These are phyloP conservation scores for Pythium utonaiense DNA, from an alignment of 352 stramenopile genomes.

Conservation along the genomic window DNA sequence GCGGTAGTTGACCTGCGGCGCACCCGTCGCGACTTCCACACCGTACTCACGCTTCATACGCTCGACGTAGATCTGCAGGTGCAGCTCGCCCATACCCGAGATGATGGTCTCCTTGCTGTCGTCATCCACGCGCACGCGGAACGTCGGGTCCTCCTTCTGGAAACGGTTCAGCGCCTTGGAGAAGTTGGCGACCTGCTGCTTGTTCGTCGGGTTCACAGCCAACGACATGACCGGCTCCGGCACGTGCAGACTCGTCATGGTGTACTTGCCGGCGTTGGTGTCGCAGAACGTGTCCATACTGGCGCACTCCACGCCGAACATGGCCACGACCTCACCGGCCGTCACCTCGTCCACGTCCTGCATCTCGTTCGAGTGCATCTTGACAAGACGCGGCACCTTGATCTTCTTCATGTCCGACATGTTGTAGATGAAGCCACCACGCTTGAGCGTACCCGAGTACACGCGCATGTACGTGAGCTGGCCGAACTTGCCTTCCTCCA, in stretches of 20 bases:
- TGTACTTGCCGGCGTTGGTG: conserved; percentile 86
- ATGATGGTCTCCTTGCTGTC: conserved; percentile 99
- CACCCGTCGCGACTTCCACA: conserved; percentile 88
- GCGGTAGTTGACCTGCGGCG: conserved; percentile 98
- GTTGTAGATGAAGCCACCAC: conserved; percentile 85
- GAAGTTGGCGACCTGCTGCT: conserved; percentile 94
- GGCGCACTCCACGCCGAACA: conserved; percentile 99
- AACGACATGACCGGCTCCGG: conserved; percentile 98
- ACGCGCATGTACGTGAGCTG: conserved; percentile 99
- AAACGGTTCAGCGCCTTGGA: conserved; percentile 96
- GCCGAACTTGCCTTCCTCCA: conserved; percentile 98
- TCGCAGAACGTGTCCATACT: conserved; percentile 98
- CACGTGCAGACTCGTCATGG: conserved; percentile 97
- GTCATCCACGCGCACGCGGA: conserved; percentile 94
- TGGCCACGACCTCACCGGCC: conserved; percentile 96
- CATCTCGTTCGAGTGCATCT: conserved; percentile 99
- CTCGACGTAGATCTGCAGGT: conserved; percentile 99
- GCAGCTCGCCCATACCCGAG: conserved; percentile 98
- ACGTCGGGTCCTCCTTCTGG: conserved; percentile 98
- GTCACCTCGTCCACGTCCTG: conserved; percentile 95
- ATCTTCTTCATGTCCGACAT: conserved; percentile 90
- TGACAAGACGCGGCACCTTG: conserved; percentile 97
- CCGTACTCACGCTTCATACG: conserved; percentile 98
- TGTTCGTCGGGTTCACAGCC: conserved; percentile 95
- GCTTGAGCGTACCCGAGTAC: conserved; percentile 85